Evolutionary conservation across 345 rosid genomes (phyloP).

Genomic region (Litchi chinensis): DNA sequence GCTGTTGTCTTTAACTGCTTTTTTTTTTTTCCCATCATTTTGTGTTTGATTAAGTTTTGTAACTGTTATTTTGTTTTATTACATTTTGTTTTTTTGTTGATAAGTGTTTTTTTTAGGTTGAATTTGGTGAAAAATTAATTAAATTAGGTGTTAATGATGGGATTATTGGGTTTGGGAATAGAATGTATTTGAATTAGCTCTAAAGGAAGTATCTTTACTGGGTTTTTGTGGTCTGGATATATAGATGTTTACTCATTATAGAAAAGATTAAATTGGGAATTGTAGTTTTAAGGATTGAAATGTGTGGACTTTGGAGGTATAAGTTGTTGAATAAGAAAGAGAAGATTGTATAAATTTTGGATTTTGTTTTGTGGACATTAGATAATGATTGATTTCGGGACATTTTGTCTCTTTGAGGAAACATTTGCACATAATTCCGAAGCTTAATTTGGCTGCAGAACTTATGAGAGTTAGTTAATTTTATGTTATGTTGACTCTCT

Average conservation of each 20-base stretch:
- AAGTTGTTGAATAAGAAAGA: neutral
- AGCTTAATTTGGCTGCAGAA: neutral
- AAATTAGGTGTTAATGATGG: slow-evolving; percentile 3
- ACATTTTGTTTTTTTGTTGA: neutral
- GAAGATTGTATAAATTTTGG: neutral
- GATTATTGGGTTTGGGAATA: neutral
- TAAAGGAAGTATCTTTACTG: neutral
- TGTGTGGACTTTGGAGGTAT: neutral
- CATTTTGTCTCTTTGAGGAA: neutral
- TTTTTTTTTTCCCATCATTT: neutral
- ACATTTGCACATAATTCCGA: neutral
- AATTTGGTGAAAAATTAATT: neutral
- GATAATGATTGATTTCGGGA: neutral
- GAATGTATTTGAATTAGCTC: slow-evolving; percentile 8
- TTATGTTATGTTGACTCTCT: neutral
- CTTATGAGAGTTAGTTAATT: neutral
- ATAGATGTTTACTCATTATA: neutral
- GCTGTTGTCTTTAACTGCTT: neutral
- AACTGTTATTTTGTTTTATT: neutral
- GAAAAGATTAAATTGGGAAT: neutral
- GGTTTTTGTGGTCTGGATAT: slow-evolving; percentile 8
- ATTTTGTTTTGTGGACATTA: neutral
- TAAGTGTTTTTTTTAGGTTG: neutral
- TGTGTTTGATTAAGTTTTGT: neutral
- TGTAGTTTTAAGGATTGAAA: neutral